Conservation (phyloP, 2,329 filamentous ascomycete genomes). For the Chaetomium sp. region DNA sequence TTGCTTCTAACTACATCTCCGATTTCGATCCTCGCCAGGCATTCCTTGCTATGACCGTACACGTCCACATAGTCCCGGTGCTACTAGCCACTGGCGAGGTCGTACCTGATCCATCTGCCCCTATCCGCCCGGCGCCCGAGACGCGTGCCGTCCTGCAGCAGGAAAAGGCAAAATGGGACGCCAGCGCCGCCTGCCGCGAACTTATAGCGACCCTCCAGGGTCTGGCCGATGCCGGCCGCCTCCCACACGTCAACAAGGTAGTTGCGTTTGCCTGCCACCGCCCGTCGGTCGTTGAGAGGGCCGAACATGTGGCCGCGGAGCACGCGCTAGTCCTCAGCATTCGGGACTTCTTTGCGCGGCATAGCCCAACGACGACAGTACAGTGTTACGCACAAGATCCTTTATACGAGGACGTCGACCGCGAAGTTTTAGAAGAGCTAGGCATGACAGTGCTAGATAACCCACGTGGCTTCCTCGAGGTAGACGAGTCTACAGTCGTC, state of each 20-base stretch:
- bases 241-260: conserved; percentile 6
- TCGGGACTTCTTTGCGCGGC: conserved; percentile 7
- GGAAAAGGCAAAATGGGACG: conserved; percentile 13
- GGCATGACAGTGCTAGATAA: conserved; percentile 11
- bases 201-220: not conserved
- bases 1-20: conserved; percentile 1
- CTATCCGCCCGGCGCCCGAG: not conserved
- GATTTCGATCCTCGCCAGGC: not conserved
- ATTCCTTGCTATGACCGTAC: conserved; percentile 3
- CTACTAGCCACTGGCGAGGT: conserved; percentile 7
- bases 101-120: not conserved
- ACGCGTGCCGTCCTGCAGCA: conserved; percentile 4
- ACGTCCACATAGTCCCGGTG: not conserved
- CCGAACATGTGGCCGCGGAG: conserved; percentile 6
- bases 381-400: conserved; percentile 12
- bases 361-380: conserved; percentile 5
- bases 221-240: conserved; percentile 5
- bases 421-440: not conserved
- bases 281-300: conserved; percentile 7
- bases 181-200: conserved; percentile 9
- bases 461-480: conserved; percentile 8
- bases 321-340: conserved; percentile 10
- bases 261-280: conserved; percentile 11
- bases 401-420: conserved; percentile 3
- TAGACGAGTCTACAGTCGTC: conserved; percentile 6